Evolutionary conservation across 192 early-diverging fungal genomes (phyloP), one percentile per base, ranked within the genome.

Genomic region (Mortierella hygrophila): DNA sequence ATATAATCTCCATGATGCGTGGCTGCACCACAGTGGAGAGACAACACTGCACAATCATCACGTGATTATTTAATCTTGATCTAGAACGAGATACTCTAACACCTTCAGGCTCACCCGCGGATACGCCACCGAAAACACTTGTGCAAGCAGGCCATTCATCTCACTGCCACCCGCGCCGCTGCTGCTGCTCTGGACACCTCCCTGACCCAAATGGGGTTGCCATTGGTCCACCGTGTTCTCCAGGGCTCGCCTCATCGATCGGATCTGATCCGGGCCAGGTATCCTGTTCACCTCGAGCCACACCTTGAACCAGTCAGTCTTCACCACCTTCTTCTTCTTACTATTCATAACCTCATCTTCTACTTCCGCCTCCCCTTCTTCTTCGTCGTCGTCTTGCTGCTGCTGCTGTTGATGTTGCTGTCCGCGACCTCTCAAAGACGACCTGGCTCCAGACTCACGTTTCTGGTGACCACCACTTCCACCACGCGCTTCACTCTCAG

Each of bases 261-360:
- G 55, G 70, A 83, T 83, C 13, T 52, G 47, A 54, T 74, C 65
- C 16, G 82, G 82, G 1, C 82, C 82, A n/a, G 82, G 82, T 0
- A 83, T 63, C 6, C 69, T 65, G 52, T 83, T 75, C 49, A 72
- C 1, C 60, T 83, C 76, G 37, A 83, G n/a, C 81, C 81, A 83
- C 3, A 78, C 76, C 35, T 83, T 77, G 70, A 83, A 83, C 81
- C 76, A 83, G 21, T 83, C 44, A 0, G 76, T 78, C 76, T 37
- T 72, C 21, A 23, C 40, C 47, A 11, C 54, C 40, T 13, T n/a
- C 72, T 23, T 73, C 29, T 26, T 42, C 46, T 35, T 44, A 15
- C 44, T 46, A 15, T 8, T 40, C 38, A 40, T 46, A 46, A 11
- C 44, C 44, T 46, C 44, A 0, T 47, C 21, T 23, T 44, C 20